Conservation (phyloP, 169 alveolate genomes). For the Cryptosporidium canis region DNA sequence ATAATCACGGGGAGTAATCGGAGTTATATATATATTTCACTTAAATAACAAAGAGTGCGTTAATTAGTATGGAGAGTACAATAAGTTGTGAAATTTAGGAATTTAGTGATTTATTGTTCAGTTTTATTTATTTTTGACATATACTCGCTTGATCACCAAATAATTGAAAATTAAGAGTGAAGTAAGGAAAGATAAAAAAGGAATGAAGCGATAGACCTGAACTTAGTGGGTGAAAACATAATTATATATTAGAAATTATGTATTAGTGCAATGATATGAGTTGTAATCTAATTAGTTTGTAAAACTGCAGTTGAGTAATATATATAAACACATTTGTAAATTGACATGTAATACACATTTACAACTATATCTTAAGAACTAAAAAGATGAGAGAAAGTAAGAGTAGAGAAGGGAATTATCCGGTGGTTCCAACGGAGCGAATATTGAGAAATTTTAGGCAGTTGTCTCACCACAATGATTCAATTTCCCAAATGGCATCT, state of each 20-base stretch:
- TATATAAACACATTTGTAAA: background rate
- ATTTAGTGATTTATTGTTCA: background rate
- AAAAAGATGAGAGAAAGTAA: conserved; percentile 30
- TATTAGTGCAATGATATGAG: background rate
- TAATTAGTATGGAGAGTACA: background rate
- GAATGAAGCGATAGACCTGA: background rate
- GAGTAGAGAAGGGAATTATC: conserved; percentile 13
- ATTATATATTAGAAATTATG: background rate
- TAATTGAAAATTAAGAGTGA: background rate
- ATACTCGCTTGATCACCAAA: background rate
- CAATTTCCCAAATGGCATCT: conserved; percentile 72
- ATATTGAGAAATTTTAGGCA: conserved; percentile 55
- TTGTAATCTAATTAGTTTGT: background rate
- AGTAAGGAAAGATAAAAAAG: background rate
- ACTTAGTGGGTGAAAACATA: background rate
- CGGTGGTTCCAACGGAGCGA: conserved; percentile 55
- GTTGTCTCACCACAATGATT: conserved; percentile 60
- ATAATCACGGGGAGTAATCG: background rate
- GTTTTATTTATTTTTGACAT: background rate
- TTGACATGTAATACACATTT: background rate
- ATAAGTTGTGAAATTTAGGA: background rate
- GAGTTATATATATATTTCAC: background rate
- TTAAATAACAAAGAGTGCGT: too few relatives aligned
- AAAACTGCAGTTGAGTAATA: background rate
- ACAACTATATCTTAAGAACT: background rate